Evolutionary conservation across 345 rosid species (phyloP), one percentile per base, ranked within the genome.

Genomic region (Lepidium didymum): DNA sequence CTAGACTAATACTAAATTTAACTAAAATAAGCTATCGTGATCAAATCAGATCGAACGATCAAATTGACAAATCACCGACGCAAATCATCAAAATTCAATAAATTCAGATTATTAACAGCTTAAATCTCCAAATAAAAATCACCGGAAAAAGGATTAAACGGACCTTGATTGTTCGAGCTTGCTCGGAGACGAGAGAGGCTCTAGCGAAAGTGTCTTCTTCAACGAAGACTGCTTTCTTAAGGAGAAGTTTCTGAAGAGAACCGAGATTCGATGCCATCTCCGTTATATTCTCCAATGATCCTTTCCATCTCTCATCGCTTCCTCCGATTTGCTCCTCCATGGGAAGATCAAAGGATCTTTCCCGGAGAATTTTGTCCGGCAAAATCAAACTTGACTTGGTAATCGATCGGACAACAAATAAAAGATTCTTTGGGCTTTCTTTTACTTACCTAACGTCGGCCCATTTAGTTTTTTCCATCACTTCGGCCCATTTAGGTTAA

Each of bases 161-260:
- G 11, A 89, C 98, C 91, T 93, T 93, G 77, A 93, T 93, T 31
- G 94, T 74, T 66, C 97, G 91, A 33, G 96, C 81, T 79, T 95
- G 98, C 65, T 95, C 93, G 55, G 96, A 87, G 61, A 84, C 84
- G 58, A 95, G 88, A 50, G 98, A 95, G 36, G 96, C 94, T 80
- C 84, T 83, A 63, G 89, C 62, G 72, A 87, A 95, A 41, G 96
- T 83, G 31, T 95, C 97, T 40, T 91, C 96, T 53, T 87, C 96
- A 1, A 95, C 97, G 66, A 91, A 95, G 23, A 95, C 94, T 40
- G 99, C 96, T 81, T 95, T 95, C 75, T 80, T 89, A 42, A 86
- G 79, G 36, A 95, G 92, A 36, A 95, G 77, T 69, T 82, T 91
- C 52, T 91, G 96, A 11, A 95, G 94, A 12, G 97, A 89, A 41